These are phyloP conservation scores for Podospora pseudoanserina DNA, from an alignment of 495 filamentous ascomycete genomes.

Conservation along the genomic window DNA sequence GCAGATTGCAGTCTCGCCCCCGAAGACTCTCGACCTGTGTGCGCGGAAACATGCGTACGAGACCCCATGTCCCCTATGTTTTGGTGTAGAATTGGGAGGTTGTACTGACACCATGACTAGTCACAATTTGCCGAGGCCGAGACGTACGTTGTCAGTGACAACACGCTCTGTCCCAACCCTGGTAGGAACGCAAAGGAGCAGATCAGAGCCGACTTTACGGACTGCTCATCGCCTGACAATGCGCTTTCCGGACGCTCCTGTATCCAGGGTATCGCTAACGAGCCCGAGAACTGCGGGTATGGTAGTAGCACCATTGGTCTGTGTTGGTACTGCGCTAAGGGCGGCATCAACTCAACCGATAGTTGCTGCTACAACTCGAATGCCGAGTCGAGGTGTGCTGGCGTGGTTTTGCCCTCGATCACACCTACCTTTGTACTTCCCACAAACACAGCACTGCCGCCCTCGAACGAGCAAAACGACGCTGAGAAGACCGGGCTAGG, in stretches of 20 bases:
- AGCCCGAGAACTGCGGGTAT: conserved; percentile 86
- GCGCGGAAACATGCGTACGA: conserved; percentile 84
- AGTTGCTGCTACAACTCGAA: conserved; percentile 89
- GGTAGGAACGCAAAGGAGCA: conserved; percentile 62
- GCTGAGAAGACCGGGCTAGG: conserved; percentile 53
- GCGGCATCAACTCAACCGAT: conserved; percentile 86
- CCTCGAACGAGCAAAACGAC: conserved; percentile 41
- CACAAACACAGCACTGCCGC: conserved; percentile 42
- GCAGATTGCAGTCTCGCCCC: conserved; percentile 61
- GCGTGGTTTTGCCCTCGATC: conserved; percentile 70
- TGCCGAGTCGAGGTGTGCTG: conserved; percentile 62
- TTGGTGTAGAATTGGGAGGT: background rate
- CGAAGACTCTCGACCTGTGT: conserved; percentile 68
- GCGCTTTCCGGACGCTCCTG: conserved; percentile 69
- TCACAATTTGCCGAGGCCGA: conserved; percentile 84
- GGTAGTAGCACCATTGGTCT: conserved; percentile 74
- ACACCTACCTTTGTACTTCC: conserved; percentile 61
- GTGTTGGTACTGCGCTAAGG: conserved; percentile 79
- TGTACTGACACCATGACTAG: conserved; percentile 43
- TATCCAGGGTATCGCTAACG: conserved; percentile 72
- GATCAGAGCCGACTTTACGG: conserved; percentile 88
- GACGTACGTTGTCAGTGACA: conserved; percentile 73
- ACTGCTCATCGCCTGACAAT: conserved; percentile 76
- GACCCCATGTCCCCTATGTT: background rate
- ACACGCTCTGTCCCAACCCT: conserved; percentile 63